Percentiles rank a stretch among this genome's conserved stretches.
These are phyloP conservation scores for Phytophthora multivora DNA, from an alignment of 352 stramenopile genomes.

Conservation along the genomic window DNA sequence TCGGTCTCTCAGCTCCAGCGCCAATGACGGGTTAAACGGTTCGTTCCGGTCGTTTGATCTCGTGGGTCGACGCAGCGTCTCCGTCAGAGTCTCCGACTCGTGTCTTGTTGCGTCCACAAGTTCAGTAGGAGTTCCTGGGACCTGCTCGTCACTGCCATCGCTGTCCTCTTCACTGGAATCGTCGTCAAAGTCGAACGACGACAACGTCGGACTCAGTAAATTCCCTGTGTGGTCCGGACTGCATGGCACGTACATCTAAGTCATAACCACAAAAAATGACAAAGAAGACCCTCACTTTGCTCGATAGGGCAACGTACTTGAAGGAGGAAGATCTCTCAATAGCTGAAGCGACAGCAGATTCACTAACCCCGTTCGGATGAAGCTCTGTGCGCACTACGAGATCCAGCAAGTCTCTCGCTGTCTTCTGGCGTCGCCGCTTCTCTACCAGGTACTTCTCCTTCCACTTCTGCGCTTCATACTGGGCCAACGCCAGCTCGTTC, in stretches of 20 bases:
- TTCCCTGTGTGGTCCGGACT: slow-evolving; percentile 58
- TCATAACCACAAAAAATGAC: neutral
- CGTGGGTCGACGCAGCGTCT: slow-evolving; percentile 3
- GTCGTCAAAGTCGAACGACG: slow-evolving; percentile 88
- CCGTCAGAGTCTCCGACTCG: slow-evolving; percentile 19
- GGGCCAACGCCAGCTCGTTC: slow-evolving; percentile 65
- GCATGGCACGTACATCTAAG: slow-evolving; percentile 8
- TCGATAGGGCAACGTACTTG: slow-evolving; percentile 31
- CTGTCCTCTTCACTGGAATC: slow-evolving; percentile 52
- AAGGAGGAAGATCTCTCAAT: slow-evolving; percentile 47
- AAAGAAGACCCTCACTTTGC: neutral
- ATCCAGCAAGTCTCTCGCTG: slow-evolving; percentile 69
- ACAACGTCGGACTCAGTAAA: slow-evolving; percentile 82
- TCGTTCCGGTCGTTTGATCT: slow-evolving; percentile 5
- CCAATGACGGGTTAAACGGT: slow-evolving; percentile 18
- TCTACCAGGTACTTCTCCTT: slow-evolving; percentile 83
- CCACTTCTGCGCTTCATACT: slow-evolving; percentile 77
- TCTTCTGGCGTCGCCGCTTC: slow-evolving; percentile 67
- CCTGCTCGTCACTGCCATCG: slow-evolving; percentile 11
- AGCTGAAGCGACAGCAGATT: neutral
- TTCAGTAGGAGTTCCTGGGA: slow-evolving; percentile 1
- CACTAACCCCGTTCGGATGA: slow-evolving; percentile 21
- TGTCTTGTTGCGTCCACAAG: slow-evolving; percentile 21
- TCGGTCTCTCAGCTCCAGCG: slow-evolving; percentile 34
- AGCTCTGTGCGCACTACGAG: slow-evolving; percentile 53